Evolutionary conservation across 129 eudicot genomes (phyloP).

Genomic region (Arctium minus): DNA sequence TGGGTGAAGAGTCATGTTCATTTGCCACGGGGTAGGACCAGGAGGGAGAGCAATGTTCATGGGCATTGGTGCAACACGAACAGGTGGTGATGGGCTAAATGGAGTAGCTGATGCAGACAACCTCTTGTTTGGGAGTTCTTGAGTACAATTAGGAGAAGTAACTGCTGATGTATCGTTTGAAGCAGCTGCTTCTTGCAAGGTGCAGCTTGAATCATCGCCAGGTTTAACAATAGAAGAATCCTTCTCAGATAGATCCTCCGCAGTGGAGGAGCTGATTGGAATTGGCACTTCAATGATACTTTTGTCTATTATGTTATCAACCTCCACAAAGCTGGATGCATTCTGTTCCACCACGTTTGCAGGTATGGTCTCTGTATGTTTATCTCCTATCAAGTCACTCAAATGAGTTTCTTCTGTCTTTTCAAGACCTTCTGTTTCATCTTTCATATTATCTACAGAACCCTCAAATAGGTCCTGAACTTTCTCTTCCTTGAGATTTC

Average conservation of each 20-base stretch:
- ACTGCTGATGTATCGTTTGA: conserved; percentile 33
- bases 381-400: conserved; percentile 18
- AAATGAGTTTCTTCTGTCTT: conserved; percentile 41
- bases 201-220: conserved; percentile 7
- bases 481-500: conserved; percentile 36
- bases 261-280: conserved; percentile 32
- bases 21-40: conserved; percentile 75
- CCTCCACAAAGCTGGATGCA: conserved; percentile 33
- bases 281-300: conserved; percentile 26
- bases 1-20: conserved; percentile 92
- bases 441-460: conserved; percentile 25
- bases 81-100: conserved; percentile 67
- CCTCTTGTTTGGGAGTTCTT: conserved; percentile 56
- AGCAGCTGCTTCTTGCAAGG: conserved; percentile 30
- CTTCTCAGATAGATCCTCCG: conserved; percentile 18
- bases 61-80: conserved; percentile 59
- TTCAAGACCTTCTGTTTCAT: conserved; percentile 24
- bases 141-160: conserved; percentile 37
- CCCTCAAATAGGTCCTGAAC: conserved; percentile 23
- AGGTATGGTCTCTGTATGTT: conserved; percentile 29
- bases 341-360: conserved; percentile 16
- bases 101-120: conserved; percentile 96
- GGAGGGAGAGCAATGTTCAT: conserved; percentile 62
- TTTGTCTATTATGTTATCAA: conserved; percentile 36
- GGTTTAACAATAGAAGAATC: conserved; percentile 31